Conservation (phyloP, 805 yeast species). For the Kluyveromyces aestuarii region DNA sequence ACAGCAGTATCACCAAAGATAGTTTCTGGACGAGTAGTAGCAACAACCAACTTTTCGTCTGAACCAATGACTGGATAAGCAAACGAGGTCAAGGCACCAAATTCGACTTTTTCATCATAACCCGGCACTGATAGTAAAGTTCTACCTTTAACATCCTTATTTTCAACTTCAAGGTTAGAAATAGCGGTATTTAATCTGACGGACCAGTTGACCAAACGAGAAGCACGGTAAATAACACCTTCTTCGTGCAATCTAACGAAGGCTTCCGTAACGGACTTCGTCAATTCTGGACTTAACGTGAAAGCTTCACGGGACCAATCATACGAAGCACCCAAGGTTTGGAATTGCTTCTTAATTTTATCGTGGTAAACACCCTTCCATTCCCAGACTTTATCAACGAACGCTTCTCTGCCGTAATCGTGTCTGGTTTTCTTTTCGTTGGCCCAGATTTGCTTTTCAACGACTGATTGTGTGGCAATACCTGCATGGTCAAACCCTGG, state of each 20-base stretch:
- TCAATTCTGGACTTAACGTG: constrained; percentile 72
- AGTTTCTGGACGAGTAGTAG: constrained; percentile 99
- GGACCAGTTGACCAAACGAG: constrained; percentile 93
- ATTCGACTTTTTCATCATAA: constrained; percentile 82
- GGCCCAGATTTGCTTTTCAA: constrained; percentile 91
- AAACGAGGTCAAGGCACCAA: constrained; percentile 94
- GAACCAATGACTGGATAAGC: constrained; percentile 82
- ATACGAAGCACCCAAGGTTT: constrained; percentile 89
- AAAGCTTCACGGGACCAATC: constrained; percentile 95
- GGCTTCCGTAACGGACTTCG: constrained; percentile 80
- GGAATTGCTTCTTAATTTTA: constrained; percentile 76
- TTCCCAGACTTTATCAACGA: constrained; percentile 86
- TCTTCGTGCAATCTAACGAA: constrained; percentile 89
- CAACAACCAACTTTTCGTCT: constrained; percentile 82
- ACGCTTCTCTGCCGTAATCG: constrained; percentile 88
- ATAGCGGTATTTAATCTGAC: constrained; percentile 90
- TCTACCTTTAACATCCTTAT: constrained; percentile 77
- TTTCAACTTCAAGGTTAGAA: constrained; percentile 93
- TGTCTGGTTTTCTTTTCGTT: constrained; percentile 84
- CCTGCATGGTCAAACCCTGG: constrained; percentile 99
- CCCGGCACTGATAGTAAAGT: constrained; percentile 80
- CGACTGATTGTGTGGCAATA: constrained; percentile 97
- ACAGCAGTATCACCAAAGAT: constrained; percentile 96
- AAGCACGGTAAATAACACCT: constrained; percentile 89
- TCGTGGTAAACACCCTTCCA: constrained; percentile 94